phyloP scores from a whole-genome alignment of 495 filamentous ascomycete genomes.

The Acidomyces sp. region DNA sequence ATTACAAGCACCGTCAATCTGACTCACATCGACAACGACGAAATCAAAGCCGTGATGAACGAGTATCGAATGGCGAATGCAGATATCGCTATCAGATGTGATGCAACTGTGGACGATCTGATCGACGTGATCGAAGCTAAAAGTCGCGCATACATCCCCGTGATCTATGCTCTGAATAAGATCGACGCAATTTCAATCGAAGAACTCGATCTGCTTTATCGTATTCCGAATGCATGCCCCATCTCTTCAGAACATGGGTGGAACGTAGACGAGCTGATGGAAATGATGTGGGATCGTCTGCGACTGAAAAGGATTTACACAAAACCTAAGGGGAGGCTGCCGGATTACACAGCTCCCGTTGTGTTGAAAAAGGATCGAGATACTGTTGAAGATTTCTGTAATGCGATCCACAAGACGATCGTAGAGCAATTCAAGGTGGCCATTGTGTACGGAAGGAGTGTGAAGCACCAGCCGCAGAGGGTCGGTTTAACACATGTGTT shows the following conservation, averaged over 20 bases:
- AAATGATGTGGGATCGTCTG: constrained; percentile 97
- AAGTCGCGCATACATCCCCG: constrained; percentile 88
- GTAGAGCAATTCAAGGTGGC: constrained; percentile 91
- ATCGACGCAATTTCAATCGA: constrained; percentile 97
- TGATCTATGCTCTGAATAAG: constrained; percentile 97
- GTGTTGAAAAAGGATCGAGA: constrained; percentile 70
- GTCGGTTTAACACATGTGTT: constrained; percentile 87
- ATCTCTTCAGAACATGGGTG: constrained; percentile 97
- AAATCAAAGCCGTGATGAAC: constrained; percentile 93
- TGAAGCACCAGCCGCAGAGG: constrained; percentile 96
- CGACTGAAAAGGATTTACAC: constrained; percentile 87
- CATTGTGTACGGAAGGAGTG: constrained; percentile 91
- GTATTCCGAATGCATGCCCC: constrained; percentile 90
- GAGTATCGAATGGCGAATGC: constrained; percentile 96
- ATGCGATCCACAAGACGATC: constrained; percentile 90
- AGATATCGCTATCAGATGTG: constrained; percentile 94
- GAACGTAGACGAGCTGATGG: constrained; percentile 94
- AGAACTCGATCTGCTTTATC: constrained; percentile 87
- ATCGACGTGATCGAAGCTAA: constrained; percentile 96
- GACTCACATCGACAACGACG: constrained; percentile 84
- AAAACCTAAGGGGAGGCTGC: constrained; percentile 89
- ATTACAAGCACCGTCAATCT: constrained; percentile 88
- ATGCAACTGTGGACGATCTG: constrained; percentile 81
- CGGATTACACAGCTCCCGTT: constrained; percentile 85
- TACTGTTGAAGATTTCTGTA: constrained; percentile 96